phyloP scores from a whole-genome alignment of 352 stramenopile genomes.

The Thraustochytrium sp. region DNA sequence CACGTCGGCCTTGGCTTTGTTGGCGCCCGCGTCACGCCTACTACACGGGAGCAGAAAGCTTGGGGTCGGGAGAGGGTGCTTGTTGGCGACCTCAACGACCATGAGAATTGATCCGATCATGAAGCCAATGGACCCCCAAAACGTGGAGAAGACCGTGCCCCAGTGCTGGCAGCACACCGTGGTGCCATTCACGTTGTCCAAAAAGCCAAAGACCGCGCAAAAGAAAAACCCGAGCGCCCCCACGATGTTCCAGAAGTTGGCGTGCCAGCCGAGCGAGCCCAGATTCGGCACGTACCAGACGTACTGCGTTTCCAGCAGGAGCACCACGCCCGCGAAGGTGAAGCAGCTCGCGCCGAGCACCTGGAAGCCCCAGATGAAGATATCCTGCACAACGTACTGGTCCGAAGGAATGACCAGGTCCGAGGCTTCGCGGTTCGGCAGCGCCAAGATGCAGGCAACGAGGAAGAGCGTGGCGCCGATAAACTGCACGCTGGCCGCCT shows the following conservation, averaged over 20 bases:
- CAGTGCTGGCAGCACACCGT: conserved; percentile 7
- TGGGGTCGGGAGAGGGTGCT: not conserved
- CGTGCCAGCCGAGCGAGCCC: not conserved
- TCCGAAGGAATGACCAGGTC: not conserved
- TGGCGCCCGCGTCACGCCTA: not conserved
- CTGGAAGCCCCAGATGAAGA: conserved; percentile 10
- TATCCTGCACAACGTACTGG: not conserved
- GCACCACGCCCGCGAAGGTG: not conserved
- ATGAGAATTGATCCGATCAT: not conserved
- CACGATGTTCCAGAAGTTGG: not conserved
- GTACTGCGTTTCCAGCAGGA: not conserved
- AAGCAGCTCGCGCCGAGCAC: not conserved
- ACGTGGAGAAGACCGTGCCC: not conserved
- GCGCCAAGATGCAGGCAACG: not conserved
- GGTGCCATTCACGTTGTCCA: not conserved
- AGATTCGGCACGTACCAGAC: conserved; percentile 4
- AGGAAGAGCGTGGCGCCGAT: not conserved
- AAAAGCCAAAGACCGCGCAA: conserved; percentile 5
- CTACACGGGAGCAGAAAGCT: not conserved
- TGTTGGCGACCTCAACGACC: conserved; percentile 4
- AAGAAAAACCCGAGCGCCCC: not conserved
- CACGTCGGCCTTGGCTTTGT: not conserved
- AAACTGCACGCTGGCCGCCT: not conserved
- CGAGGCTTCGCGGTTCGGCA: not conserved
- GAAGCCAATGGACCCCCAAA: not conserved